phyloP scores from a whole-genome alignment of 768 basidiomycete genomes.

The Rhodosporidiobolus sp. region DNA sequence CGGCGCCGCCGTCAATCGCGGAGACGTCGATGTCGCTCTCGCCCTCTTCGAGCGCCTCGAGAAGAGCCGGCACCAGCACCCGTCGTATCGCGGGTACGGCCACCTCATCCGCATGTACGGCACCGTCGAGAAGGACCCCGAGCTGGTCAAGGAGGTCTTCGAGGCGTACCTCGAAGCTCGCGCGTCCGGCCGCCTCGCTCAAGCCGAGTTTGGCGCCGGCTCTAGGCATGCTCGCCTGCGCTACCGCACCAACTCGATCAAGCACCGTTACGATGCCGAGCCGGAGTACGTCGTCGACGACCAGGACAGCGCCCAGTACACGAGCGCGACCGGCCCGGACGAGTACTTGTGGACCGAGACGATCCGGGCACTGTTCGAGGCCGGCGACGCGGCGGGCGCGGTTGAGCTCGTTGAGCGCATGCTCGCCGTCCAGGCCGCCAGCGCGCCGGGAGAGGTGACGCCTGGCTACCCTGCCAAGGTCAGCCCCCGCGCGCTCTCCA shows the following conservation, averaged over 20 bases:
- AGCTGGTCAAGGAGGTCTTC: conserved; percentile 25
- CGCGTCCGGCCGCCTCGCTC: not conserved
- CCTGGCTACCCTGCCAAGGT: conserved; percentile 51
- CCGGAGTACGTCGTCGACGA: conserved; percentile 41
- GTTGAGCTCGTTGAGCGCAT: conserved; percentile 38
- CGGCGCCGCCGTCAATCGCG: conserved; percentile 4
- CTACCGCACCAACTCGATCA: conserved; percentile 6
- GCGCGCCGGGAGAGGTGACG: not conserved
- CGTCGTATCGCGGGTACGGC: not conserved
- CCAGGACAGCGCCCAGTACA: conserved; percentile 27
- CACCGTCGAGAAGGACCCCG: conserved; percentile 31
- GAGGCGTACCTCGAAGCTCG: conserved; percentile 29
- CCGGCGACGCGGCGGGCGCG: conserved; percentile 45
- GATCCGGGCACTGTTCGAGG: conserved; percentile 58
- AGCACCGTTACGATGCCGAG: conserved; percentile 16
- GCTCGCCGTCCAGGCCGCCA: conserved; percentile 14
- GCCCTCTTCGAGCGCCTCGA: conserved; percentile 34
- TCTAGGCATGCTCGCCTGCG: not conserved
- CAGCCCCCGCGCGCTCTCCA: conserved; percentile 14
- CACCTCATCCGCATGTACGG: conserved; percentile 25
- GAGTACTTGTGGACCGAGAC: conserved; percentile 62
- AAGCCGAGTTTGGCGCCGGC: not conserved
- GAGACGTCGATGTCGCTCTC: conserved; percentile 35
- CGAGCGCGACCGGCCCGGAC: conserved; percentile 60
- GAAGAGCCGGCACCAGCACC: conserved; percentile 4